Base-by-base conservation (phyloP, 139 green algal genomes). In the Coccomyxa sp. region DNA sequence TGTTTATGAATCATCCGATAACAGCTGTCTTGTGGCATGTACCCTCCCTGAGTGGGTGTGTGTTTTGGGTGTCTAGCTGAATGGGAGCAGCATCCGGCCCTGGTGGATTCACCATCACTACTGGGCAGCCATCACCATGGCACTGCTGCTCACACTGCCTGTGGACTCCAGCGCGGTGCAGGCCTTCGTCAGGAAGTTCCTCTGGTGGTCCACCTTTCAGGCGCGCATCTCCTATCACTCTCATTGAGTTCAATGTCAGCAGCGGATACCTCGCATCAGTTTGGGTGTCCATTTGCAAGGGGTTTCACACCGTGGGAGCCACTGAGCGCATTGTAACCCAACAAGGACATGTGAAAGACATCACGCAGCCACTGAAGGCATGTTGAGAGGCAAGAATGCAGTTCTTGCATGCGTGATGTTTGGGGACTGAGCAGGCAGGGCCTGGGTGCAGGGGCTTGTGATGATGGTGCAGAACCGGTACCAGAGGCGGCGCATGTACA, bases 71-170 rank as follows among this genome's bases (percentile, higher is more conserved):
- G 76, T 16, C 79, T 84, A 93, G 79, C 90, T 97, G 57, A 99
- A 99, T 84, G 97, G 97, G 71, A 94, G 84, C 76, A 84, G 93
- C 87, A 99, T 99, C 88, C 89, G 94, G 28, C 68, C 85, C 31
- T 98, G 96, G 95, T 91, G 86, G 95, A 97, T 99, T 77, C 88
- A 91, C 59, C 96, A 99, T 91, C 96, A 99, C 92, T 98, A 96
- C 90, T 96, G 93, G 91, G 92, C 91, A 27, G 91, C 94, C 10
- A 84, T 79, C 13, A 93, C 91, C 58, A 91, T 88, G 60, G 83
- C 98, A 76, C 84, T 96, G 13, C 91, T 97, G 86, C 90, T 99
- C 30, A 94, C 93, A 14, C 91, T 98, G 82, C 94, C 95, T 0
- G 91, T 98, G 14, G 94, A 97, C 89, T 95, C 92, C 27, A 90